These are phyloP conservation scores for Quercus berberidifolia DNA, from an alignment of 306 rosid genomes.

Conservation along the genomic window DNA sequence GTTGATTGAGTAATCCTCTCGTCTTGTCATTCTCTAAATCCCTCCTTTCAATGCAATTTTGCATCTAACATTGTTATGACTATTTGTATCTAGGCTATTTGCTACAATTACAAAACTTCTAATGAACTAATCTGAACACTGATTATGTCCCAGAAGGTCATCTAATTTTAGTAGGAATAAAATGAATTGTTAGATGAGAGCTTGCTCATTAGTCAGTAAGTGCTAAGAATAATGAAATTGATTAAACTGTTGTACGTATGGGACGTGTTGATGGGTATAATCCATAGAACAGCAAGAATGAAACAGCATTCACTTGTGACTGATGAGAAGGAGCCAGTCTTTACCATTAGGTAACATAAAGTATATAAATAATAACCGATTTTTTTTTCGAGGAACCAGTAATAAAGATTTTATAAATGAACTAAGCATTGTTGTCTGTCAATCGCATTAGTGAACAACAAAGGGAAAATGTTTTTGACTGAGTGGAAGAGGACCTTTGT, in stretches of 20 bases:
- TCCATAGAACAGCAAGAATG: conserved; percentile 58
- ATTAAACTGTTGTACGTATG: conserved; percentile 55
- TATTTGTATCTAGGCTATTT: neutral
- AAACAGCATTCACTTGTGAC: conserved; percentile 64
- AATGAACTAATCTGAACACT: neutral
- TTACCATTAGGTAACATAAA: conserved; percentile 42
- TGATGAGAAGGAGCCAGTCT: conserved; percentile 48
- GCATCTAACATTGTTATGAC: neutral
- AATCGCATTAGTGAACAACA: no score
- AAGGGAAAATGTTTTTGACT: no score
- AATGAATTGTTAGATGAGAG: neutral
- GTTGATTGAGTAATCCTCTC: no score
- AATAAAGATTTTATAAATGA: no score
- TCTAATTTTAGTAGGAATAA: neutral
- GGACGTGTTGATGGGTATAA: conserved; percentile 84
- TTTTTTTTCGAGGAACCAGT: no score
- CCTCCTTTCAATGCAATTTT: neutral
- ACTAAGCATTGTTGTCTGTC: no score
- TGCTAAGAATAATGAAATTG: conserved; percentile 14
- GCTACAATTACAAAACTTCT: neutral
- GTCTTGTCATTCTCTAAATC: neutral
- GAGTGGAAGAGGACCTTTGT: no score
- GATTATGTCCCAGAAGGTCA: neutral
- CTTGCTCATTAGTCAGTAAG: neutral
- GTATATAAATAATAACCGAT: neutral